Base-by-base conservation (phyloP, 2,329 filamentous ascomycete species). In the Claviceps sp. region DNA sequence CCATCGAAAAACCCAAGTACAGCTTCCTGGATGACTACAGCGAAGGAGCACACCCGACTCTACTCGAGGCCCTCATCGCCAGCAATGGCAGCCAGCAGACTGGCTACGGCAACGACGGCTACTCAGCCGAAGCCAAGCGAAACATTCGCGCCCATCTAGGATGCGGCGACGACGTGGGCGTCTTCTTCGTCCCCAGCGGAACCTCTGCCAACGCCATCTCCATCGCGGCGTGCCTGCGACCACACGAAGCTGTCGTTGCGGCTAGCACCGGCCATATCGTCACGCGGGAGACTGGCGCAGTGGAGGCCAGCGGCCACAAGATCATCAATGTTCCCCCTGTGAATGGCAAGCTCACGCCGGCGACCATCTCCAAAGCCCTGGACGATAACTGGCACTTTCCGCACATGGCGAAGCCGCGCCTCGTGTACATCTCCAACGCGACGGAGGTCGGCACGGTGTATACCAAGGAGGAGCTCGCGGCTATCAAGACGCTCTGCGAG, bases 381-480 rank as follows among this genome's bases (percentile, higher is more conserved):
- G 68, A 70, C 7, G 69, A 72, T 44, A 75, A 76, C 52, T 72
- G 71, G 60, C 73, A 75, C 57, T 75, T 70, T 52, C 74, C 73
- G 1, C 73, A 76, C 55, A 74, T 73, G 69, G 73, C 73, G 2
- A 74, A 71, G 55, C 74, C 73, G 0, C 63, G 71, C 3, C 59
- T 76, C n/a, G 70, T 76, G 2, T 76, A 76, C 57, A 69, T 76
- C 26, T 76, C 74, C 14, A 74, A 76, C 55, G 73, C 74, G 0
- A 74, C 73, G 0, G 73, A 76, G 60, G 62, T 74, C 8, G 73
- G 73, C 2, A 76, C 73, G 0, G 62, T 76, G 3, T 76, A 76
- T 55, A 69, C 66, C 0, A 68, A 67, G 45, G 57, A 57, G 0
- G 73, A 76, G 53, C 56, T 76, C 26, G 57, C 56, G 0, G 70